Base-by-base conservation (phyloP, 768 basidiomycete genomes). In the Obba rivulosa region DNA sequence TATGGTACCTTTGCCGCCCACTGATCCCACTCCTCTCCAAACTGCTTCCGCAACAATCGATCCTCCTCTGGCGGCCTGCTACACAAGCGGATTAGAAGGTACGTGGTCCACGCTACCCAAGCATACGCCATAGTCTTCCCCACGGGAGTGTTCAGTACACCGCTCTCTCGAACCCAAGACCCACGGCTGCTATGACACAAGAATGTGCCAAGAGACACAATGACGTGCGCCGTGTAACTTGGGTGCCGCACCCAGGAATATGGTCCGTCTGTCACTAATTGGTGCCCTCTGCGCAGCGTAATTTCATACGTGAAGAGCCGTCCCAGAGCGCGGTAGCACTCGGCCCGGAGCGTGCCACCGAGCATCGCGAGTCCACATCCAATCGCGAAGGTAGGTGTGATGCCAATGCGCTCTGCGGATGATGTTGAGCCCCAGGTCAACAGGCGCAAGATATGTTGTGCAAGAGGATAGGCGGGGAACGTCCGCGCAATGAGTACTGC, bases 241-340 rank as follows among this genome's bases (percentile, higher is more conserved):
- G 66, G 66, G 41, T 67, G 66, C 40, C 66, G 59, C 8, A 66
- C 52, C 45, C 54, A 22, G 16, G 49, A 24, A 34, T 67, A 66
- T 4, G 62, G 66, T 8, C 62, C 64, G 8, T 28, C 49, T 18
- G 54, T 62, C 50, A 66, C 59, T 46, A 67, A 61, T 34, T 53
- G 39, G 41, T 61, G 59, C 10, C 34, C 41, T 2, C 41, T 34
- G 31, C 41, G 28, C 18, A 57, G 45, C 17, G 53, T 25, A 28
- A 55, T 42, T 37, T 55, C 39, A 52, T 48, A 55, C 13, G 59
- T 61, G 51, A 55, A 59, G 18, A 55, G 36, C 2, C 25, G 41
- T 7, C 55, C 59, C 9, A 59, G 50, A 4, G 49, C 25, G 45
- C 42, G 46, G 34, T 51, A 48, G 41, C 53, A 51, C 13, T 21